Conservation (phyloP, 2,329 filamentous ascomycete species). For the Stagonosporopsis tanaceti region DNA sequence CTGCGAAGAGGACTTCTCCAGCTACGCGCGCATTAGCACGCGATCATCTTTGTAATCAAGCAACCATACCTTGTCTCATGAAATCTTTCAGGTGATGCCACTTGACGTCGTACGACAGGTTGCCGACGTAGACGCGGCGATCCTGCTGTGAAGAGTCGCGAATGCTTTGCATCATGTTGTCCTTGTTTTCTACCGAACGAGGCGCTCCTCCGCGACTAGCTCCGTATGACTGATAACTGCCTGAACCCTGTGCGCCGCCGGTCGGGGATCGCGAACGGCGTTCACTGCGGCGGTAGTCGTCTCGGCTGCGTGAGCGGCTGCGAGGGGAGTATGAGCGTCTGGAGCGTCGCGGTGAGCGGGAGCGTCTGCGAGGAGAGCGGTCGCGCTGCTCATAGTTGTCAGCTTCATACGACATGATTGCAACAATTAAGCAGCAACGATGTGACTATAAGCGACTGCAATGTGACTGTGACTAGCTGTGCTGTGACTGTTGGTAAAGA, state of each 20-base stretch:
- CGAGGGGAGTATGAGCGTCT: constrained; percentile 71
- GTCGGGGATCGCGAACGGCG: constrained; percentile 81
- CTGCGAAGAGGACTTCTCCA: constrained; percentile 98
- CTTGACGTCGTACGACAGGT: constrained; percentile 99
- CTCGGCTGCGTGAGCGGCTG: constrained; percentile 80
- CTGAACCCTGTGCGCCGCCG: constrained; percentile 73
- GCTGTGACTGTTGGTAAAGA: constrained; percentile 18
- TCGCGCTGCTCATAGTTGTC: constrained; percentile 50
- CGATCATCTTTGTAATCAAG: constrained; percentile 17
- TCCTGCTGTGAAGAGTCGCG: constrained; percentile 97
- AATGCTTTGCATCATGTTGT: constrained; percentile 95
- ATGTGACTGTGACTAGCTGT: constrained; percentile 5
- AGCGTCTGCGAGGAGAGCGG: constrained; percentile 74
- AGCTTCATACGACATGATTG: constrained; percentile 49
- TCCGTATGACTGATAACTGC: constrained; percentile 68
- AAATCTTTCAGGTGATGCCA: constrained; percentile 99
- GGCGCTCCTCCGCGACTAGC: constrained; percentile 59
- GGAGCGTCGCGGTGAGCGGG: constrained; percentile 55
- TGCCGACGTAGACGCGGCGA: constrained; percentile 98
- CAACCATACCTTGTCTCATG: constrained; percentile 92
- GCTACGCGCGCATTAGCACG: constrained; percentile 66
- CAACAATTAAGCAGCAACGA: constrained; percentile 21
- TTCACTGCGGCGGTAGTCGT: constrained; percentile 56
- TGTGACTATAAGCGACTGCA: constrained; percentile 16
- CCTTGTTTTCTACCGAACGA: constrained; percentile 85